A percentile compares a stretch with the other conserved stretches of the same genome.
Conservation (phyloP, 257 asterid species). For the Galeopsis tetrahit region DNA sequence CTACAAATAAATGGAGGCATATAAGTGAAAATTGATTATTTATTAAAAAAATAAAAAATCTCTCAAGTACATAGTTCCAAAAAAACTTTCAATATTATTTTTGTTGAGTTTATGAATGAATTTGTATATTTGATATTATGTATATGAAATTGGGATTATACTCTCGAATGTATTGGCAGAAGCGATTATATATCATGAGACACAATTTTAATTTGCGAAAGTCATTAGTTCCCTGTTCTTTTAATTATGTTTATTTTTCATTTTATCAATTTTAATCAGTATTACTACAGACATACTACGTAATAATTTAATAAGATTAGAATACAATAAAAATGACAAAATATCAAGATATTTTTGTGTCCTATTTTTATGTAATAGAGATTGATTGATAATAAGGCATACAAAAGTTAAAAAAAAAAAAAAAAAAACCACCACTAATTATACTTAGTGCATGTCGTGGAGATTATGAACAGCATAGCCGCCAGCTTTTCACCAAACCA, state of each 20-base stretch:
- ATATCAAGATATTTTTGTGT: neutral
- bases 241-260: neutral
- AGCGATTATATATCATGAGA: too few relatives aligned
- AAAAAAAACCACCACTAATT: neutral
- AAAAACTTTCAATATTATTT: neutral
- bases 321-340: too few relatives aligned
- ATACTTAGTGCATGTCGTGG: neutral
- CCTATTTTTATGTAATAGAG: neutral
- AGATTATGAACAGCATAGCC: neutral
- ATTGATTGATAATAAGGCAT: neutral
- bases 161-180: neutral
- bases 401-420: too few relatives aligned
- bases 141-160: neutral
- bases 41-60: neutral
- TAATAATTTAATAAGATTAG: too few relatives aligned
- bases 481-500: neutral
- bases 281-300: neutral
- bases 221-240: too few relatives aligned
- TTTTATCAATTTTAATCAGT: neutral
- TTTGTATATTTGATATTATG: neutral
- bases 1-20: too few relatives aligned
- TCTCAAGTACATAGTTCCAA: neutral
- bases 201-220: too few relatives aligned
- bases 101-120: neutral
- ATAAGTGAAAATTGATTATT: too few relatives aligned